Percentiles rank a stretch among this genome's conserved stretches.
phyloP scores from a whole-genome alignment of 2,329 filamentous ascomycete genomes.

The Ophiostoma australiae region DNA sequence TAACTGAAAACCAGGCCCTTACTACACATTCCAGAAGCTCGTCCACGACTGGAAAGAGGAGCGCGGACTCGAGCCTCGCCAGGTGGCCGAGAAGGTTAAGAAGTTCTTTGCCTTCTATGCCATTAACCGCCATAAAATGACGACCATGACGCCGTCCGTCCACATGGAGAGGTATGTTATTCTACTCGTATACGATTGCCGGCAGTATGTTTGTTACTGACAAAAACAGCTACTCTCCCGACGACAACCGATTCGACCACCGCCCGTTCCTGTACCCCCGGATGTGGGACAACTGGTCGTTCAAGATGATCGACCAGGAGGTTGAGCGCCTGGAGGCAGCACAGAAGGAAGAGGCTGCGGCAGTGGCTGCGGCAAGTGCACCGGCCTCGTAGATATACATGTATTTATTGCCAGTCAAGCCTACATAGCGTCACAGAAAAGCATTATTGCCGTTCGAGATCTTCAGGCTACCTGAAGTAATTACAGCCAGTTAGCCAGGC shows the following conservation, averaged over 20 bases:
- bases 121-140: slow-evolving; percentile 64
- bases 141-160: slow-evolving; percentile 54
- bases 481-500: not conserved
- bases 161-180: slow-evolving; percentile 37
- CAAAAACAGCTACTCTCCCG: slow-evolving; percentile 34
- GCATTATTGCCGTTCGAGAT: not conserved
- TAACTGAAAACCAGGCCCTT: slow-evolving; percentile 33
- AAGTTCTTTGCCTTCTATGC: slow-evolving; percentile 49
- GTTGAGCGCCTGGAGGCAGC: slow-evolving; percentile 32
- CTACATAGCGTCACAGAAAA: not conserved
- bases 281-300: slow-evolving; percentile 34
- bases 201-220: not conserved
- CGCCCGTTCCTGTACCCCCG: slow-evolving; percentile 39
- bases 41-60: slow-evolving; percentile 43
- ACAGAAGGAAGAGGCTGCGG: slow-evolving; percentile 19
- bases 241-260: slow-evolving; percentile 42
- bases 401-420: no score
- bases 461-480: not conserved
- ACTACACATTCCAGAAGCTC: slow-evolving; percentile 44
- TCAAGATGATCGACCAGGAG: slow-evolving; percentile 35
- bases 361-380: not conserved
- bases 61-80: slow-evolving; percentile 35
- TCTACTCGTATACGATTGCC: not conserved
- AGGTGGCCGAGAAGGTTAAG: slow-evolving; percentile 45
- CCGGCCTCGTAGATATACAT: not conserved